Evolutionary conservation across 768 basidiomycete species (phyloP).

Genomic region (Lactarius indigo): DNA sequence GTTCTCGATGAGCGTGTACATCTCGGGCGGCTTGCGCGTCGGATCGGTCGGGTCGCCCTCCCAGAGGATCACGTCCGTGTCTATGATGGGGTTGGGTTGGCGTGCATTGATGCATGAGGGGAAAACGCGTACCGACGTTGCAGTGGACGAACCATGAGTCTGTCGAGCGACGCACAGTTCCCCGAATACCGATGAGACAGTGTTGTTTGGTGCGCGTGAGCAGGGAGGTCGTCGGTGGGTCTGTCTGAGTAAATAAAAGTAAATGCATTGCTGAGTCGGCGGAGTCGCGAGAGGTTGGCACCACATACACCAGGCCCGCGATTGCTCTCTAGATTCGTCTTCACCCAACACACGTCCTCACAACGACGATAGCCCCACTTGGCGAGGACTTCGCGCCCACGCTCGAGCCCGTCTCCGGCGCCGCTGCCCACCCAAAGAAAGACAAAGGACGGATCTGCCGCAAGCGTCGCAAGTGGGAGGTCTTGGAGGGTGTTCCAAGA

Average conservation of each 20-base stretch:
- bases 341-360: conserved; percentile 99
- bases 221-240: conserved; percentile 80
- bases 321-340: conserved; percentile 75
- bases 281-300: background rate
- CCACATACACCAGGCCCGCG: conserved; percentile 68
- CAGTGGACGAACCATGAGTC: conserved; percentile 98
- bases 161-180: conserved; percentile 90
- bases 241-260: conserved; percentile 48
- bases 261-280: conserved; percentile 16
- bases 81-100: conserved; percentile 36
- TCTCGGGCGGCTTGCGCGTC: conserved; percentile 87
- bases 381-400: conserved; percentile 84
- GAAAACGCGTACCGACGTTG: conserved; percentile 74
- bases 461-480: conserved; percentile 75
- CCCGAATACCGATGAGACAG: conserved; percentile 95
- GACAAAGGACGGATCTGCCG: conserved; percentile 89
- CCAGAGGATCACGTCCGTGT: conserved; percentile 97
- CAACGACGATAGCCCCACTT: conserved; percentile 95
- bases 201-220: conserved; percentile 92
- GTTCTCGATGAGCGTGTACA: conserved; percentile 94
- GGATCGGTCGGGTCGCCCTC: conserved; percentile 87
- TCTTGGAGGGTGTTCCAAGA: conserved; percentile 82
- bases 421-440: conserved; percentile 96
- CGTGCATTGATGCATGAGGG: background rate
- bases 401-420: conserved; percentile 84